Evolutionary conservation across 495 filamentous ascomycete species (phyloP).

Genomic region (Hyaloscypha finlandica): DNA sequence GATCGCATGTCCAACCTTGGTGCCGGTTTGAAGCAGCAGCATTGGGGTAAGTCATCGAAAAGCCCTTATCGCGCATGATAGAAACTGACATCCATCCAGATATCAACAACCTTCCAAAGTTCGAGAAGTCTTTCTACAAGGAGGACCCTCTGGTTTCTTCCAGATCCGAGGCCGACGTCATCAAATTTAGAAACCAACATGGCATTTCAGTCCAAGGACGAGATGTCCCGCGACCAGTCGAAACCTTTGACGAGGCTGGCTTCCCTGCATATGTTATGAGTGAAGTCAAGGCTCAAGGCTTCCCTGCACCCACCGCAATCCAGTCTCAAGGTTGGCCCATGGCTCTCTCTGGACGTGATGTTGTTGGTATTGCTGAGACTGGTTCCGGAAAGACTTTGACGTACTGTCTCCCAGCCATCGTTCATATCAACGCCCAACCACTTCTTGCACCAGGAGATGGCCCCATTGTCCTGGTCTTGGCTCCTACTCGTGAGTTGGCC

Average conservation of each 20-base stretch:
- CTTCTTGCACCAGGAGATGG: constrained; percentile 96
- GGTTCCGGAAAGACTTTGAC: constrained; percentile 98
- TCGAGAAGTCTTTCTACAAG: constrained; percentile 99
- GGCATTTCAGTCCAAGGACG: constrained; percentile 76
- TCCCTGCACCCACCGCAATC: constrained; percentile 87
- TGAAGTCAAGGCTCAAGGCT: constrained; percentile 97
- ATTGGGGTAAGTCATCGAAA: constrained; percentile 67
- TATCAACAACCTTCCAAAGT: constrained; percentile 79
- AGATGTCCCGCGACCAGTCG: constrained; percentile 86
- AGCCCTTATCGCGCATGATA: neutral
- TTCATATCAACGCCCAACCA: constrained; percentile 99
- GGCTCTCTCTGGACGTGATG: constrained; percentile 96
- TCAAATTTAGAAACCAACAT: constrained; percentile 79
- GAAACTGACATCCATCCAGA: constrained; percentile 54
- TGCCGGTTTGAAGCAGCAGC: constrained; percentile 71
- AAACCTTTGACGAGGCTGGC: constrained; percentile 95
- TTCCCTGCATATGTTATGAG: constrained; percentile 97
- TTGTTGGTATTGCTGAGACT: constrained; percentile 99
- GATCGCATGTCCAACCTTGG: constrained; percentile 95
- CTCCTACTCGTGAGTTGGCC: constrained; percentile 94
- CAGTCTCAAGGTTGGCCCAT: constrained; percentile 99
- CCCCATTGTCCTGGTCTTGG: constrained; percentile 92
- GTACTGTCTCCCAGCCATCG: constrained; percentile 97
- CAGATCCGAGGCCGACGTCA: constrained; percentile 78
- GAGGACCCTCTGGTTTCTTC: constrained; percentile 76